Percentiles rank a stretch among this genome's conserved stretches.
phyloP scores from a whole-genome alignment of 768 basidiomycete genomes.

The Pleurotus ostreatus region DNA sequence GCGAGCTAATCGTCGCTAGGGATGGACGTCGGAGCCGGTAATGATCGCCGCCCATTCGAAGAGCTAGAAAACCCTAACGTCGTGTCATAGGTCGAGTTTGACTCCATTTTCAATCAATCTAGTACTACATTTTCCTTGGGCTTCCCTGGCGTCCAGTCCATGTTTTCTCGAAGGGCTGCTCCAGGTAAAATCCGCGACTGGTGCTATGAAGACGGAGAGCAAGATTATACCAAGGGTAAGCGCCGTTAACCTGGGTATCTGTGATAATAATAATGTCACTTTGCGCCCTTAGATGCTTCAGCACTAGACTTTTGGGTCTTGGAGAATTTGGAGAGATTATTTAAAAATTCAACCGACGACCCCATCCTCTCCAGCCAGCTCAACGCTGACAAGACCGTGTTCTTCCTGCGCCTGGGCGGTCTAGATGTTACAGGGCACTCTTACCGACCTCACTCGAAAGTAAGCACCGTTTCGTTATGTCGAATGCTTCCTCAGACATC shows the following conservation, averaged over 20 bases:
- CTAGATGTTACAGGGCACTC: constrained; percentile 86
- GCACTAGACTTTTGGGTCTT: constrained; percentile 76
- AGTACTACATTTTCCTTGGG: constrained; percentile 78
- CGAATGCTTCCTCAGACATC: too few relatives aligned
- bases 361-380: constrained; percentile 44
- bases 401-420: constrained; percentile 82
- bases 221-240: constrained; percentile 82
- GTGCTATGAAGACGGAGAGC: constrained; percentile 72
- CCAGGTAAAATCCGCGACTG: constrained; percentile 69
- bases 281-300: constrained; percentile 55
- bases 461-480: constrained; percentile 18
- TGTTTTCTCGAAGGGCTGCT: constrained; percentile 73
- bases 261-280: background rate
- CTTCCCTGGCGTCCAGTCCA: constrained; percentile 83
- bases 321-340: constrained; percentile 54
- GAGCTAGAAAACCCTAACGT: constrained; percentile 12
- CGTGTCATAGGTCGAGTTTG: constrained; percentile 61
- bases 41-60: too few relatives aligned
- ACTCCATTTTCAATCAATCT: constrained; percentile 85
- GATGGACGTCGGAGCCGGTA: constrained; percentile 84
- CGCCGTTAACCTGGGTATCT: background rate
- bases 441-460: constrained; percentile 77
- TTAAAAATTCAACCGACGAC: constrained; percentile 61
- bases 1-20: constrained; percentile 34
- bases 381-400: constrained; percentile 56